Percentiles rank a stretch among this genome's conserved stretches.
phyloP scores from a whole-genome alignment of 2,329 filamentous ascomycete genomes.

The Paecilomyces fulvus region DNA sequence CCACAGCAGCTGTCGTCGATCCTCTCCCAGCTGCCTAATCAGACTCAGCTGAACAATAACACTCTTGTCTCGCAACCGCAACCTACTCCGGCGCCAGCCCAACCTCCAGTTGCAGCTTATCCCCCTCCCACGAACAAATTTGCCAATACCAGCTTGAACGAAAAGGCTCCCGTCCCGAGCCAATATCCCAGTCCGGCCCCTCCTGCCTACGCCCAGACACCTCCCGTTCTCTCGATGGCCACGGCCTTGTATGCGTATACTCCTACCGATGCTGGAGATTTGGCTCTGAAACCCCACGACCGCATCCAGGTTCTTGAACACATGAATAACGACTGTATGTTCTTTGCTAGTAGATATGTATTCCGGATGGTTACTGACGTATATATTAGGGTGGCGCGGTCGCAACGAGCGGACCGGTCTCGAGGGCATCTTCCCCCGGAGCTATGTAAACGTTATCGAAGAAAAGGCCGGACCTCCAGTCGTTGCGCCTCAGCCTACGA shows the following conservation, averaged over 20 bases:
- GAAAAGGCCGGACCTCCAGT: constrained; percentile 43
- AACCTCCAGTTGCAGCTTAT: constrained; percentile 26
- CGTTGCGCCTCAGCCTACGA: constrained; percentile 32
- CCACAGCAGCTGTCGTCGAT: constrained; percentile 69
- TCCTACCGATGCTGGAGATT: constrained; percentile 70
- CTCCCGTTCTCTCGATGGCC: constrained; percentile 59
- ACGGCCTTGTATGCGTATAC: constrained; percentile 77
- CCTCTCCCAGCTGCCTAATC: constrained; percentile 60
- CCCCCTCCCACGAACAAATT: constrained; percentile 32
- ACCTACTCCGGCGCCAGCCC: constrained; percentile 12
- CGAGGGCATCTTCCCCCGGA: constrained; percentile 92
- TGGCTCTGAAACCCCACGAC: constrained; percentile 74
- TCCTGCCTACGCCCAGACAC: constrained; percentile 44
- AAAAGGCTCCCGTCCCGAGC: constrained; percentile 30
- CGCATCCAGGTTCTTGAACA: constrained; percentile 73
- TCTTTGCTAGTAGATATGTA: not conserved
- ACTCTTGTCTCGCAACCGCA: constrained; percentile 21
- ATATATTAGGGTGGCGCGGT: constrained; percentile 61
- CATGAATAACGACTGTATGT: constrained; percentile 82
- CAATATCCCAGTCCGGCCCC: constrained; percentile 37
- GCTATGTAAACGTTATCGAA: constrained; percentile 69
- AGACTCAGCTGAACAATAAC: constrained; percentile 21
- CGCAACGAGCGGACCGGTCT: constrained; percentile 70
- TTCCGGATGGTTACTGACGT: constrained; percentile 7
- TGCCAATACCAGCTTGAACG: constrained; percentile 29